phyloP scores from a whole-genome alignment of 345 rosid species.

The Cardamine resedifolia region DNA sequence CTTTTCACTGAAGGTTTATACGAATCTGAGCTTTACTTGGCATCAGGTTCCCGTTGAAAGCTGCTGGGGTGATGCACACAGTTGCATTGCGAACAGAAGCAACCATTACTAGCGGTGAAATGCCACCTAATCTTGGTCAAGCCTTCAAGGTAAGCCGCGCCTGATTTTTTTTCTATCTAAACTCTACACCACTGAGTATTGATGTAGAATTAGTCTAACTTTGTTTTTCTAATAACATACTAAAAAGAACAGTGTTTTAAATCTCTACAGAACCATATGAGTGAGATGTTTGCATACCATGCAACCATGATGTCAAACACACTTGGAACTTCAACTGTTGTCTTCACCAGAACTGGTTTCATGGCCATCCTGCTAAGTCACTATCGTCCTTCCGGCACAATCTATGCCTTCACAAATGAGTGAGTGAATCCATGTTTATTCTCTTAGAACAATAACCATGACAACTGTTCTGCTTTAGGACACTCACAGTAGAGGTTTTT shows the following conservation, averaged over 20 bases:
- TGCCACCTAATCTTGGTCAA: constrained; percentile 93
- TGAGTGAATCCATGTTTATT: constrained; percentile 39
- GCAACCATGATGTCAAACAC: constrained; percentile 99
- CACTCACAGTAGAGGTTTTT: constrained; percentile 23
- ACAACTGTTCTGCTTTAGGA: constrained; percentile 12
- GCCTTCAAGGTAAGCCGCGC: constrained; percentile 43
- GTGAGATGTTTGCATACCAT: constrained; percentile 99
- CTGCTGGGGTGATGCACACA: constrained; percentile 98
- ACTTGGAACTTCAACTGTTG: constrained; percentile 92
- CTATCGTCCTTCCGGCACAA: constrained; percentile 94
- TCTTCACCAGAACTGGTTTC: constrained; percentile 96
- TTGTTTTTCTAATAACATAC: constrained; percentile 1
- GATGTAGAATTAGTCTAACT: not conserved
- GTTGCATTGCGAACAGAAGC: constrained; percentile 94
- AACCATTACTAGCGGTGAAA: constrained; percentile 66
- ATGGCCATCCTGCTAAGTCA: constrained; percentile 94
- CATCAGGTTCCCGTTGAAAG: constrained; percentile 85
- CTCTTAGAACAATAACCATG: not conserved
- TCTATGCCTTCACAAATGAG: constrained; percentile 71
- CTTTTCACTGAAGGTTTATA: not conserved
- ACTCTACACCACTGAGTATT: not conserved
- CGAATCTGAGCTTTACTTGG: constrained; percentile 23
- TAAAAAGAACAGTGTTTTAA: constrained; percentile 21
- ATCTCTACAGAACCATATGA: constrained; percentile 79
- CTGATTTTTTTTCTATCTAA: not conserved